Conservation (phyloP, 768 basidiomycete genomes). For the Suillus sp. region DNA sequence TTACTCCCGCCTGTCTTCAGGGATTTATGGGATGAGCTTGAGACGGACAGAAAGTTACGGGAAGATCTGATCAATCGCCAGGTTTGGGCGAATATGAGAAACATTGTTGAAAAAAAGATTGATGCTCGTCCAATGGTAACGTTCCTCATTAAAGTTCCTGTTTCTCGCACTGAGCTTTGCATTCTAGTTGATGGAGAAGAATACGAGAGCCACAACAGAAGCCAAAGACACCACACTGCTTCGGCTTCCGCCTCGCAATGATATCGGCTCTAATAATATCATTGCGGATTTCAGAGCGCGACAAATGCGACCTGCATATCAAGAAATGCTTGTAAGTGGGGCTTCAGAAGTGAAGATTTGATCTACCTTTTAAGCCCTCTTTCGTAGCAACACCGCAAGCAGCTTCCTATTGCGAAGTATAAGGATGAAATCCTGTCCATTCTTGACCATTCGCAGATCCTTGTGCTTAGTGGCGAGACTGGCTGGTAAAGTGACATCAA, state of each 20-base stretch:
- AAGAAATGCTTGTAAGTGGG: slow-evolving; percentile 81
- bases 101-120: slow-evolving; percentile 66
- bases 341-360: neutral
- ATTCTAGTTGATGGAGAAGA: slow-evolving; percentile 21
- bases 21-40: slow-evolving; percentile 92
- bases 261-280: slow-evolving; percentile 49
- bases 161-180: slow-evolving; percentile 7
- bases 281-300: slow-evolving; percentile 61
- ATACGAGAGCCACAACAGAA: slow-evolving; percentile 23
- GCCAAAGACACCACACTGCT: slow-evolving; percentile 18
- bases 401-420: slow-evolving; percentile 85
- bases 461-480: slow-evolving; percentile 86
- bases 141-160: neutral
- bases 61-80: slow-evolving; percentile 67
- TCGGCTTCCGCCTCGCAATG: slow-evolving; percentile 15
- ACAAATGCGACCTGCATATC: slow-evolving; percentile 65
- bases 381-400: slow-evolving; percentile 67
- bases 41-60: slow-evolving; percentile 55
- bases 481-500: slow-evolving; percentile 56
- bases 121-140: slow-evolving; percentile 44
- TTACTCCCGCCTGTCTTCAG: slow-evolving; percentile 80
- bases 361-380: neutral
- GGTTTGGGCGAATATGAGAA: slow-evolving; percentile 69
- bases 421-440: slow-evolving; percentile 69
- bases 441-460: slow-evolving; percentile 74